These are phyloP conservation scores for Aspergillus taichungensis DNA, from an alignment of 495 filamentous ascomycete genomes.

Conservation along the genomic window DNA sequence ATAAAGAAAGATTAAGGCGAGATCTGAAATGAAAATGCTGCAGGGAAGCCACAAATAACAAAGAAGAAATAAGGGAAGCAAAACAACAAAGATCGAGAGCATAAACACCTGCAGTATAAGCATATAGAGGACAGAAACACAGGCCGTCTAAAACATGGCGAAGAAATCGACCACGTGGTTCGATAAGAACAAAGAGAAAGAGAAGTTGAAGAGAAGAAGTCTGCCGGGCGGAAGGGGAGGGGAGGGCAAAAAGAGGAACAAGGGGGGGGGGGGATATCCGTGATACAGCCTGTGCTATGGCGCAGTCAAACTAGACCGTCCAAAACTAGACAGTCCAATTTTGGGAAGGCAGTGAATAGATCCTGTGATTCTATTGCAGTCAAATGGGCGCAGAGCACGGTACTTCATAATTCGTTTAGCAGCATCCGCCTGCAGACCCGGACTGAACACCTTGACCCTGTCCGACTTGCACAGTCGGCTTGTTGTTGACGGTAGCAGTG, in stretches of 20 bases:
- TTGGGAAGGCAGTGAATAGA: too few species aligned
- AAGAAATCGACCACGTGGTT: conserved; percentile 12
- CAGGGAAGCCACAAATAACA: conserved; percentile 9
- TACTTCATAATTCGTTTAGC: conserved; percentile 49
- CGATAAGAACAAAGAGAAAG: conserved; percentile 16
- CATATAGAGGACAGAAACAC: conserved; percentile 20
- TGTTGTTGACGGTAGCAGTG: conserved; percentile 94
- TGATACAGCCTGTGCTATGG: too few species aligned
- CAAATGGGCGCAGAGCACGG: conserved; percentile 25
- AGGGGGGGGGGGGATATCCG: too few species aligned
- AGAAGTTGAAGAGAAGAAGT: conserved; percentile 10
- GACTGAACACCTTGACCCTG: conserved; percentile 91
- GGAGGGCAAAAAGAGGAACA: too few species aligned
- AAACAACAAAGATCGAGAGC: conserved; percentile 20
- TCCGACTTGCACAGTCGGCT: conserved; percentile 91
- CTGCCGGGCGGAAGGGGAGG: not conserved
- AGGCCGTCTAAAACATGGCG: conserved; percentile 35
- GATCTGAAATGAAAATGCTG: conserved; percentile 21
- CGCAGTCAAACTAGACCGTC: too few species aligned
- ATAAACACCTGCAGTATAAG: conserved; percentile 9
- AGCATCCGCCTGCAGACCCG: conserved; percentile 85
- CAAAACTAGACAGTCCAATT: too few species aligned
- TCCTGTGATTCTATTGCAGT: conserved; percentile 1
- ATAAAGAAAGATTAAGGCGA: conserved; percentile 27
- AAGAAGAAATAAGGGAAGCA: conserved; percentile 14